A percentile compares a stretch with the other conserved stretches of the same genome.
phyloP scores from a whole-genome alignment of 306 rosid species.

The Cucurbita pepo region DNA sequence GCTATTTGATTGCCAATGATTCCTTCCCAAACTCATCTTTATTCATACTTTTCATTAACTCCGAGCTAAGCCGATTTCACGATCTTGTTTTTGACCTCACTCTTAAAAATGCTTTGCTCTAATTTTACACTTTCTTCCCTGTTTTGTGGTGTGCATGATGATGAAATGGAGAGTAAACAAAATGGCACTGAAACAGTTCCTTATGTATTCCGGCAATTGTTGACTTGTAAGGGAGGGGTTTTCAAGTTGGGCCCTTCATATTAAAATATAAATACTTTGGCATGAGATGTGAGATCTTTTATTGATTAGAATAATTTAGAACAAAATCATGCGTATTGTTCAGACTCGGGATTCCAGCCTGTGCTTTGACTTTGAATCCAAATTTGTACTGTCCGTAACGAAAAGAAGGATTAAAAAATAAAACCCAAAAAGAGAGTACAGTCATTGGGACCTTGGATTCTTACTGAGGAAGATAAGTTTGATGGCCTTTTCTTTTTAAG shows the following conservation, averaged over 20 bases:
- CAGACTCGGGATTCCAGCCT: constrained; percentile 2
- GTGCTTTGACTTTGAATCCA: constrained; percentile 11
- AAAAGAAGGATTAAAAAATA: constrained; percentile 3
- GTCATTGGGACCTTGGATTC: constrained; percentile 56
- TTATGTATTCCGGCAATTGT: not conserved
- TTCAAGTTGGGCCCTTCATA: not conserved
- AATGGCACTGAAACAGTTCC: not conserved
- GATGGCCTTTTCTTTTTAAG: constrained; percentile 11
- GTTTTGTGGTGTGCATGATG: too few relatives aligned
- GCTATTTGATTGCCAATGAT: not conserved
- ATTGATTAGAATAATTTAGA: not conserved
- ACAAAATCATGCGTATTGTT: constrained; percentile 14
- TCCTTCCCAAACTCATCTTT: not conserved
- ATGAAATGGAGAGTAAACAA: too few relatives aligned
- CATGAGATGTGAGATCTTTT: not conserved
- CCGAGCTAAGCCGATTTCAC: too few relatives aligned
- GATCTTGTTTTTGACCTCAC: too few relatives aligned
- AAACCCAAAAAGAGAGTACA: constrained; percentile 13
- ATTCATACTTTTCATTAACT: not conserved
- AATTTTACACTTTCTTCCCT: too few relatives aligned
- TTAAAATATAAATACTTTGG: not conserved
- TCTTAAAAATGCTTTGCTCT: too few relatives aligned
- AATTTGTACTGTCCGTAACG: constrained; percentile 3
- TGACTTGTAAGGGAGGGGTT: not conserved
- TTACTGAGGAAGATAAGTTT: constrained; percentile 32